Percentiles rank a stretch among this genome's conserved stretches.
Conservation (phyloP, 129 eudicot genomes). For the Tagetes erecta region DNA sequence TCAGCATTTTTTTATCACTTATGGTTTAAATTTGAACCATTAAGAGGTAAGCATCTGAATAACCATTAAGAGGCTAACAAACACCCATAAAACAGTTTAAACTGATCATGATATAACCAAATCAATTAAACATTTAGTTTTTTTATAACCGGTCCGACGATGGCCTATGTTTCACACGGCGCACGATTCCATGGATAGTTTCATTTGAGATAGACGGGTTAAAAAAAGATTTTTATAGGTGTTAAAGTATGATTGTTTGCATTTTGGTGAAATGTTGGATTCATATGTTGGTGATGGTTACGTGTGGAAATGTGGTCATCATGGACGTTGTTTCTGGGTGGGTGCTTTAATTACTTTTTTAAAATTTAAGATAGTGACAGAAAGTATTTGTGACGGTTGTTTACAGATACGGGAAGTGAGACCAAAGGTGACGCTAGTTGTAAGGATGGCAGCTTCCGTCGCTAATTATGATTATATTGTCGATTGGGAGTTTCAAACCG, state of each 20-base stretch:
- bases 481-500: conserved; percentile 97
- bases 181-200: no score
- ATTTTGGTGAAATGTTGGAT: conserved; percentile 5
- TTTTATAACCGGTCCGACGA: no score
- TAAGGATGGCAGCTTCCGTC: conserved; percentile 97
- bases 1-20: no score
- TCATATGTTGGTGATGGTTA: not conserved
- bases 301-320: not conserved
- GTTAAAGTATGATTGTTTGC: not conserved
- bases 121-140: no score
- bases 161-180: no score
- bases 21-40: no score
- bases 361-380: not conserved
- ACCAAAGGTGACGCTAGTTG: conserved; percentile 98
- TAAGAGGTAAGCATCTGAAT: no score
- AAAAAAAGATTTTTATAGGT: not conserved
- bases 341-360: not conserved
- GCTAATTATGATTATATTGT: conserved; percentile 98
- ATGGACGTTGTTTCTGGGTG: not conserved
- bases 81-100: no score
- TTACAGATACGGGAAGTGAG: conserved; percentile 78
- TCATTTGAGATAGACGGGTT: no score
- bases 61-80: no score
- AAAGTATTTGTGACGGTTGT: conserved; percentile 18
- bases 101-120: no score